Evolutionary conservation across 176 grass and related monocot species (phyloP).

Genomic region (bread wheat (Triticum aestivum)): IWGSC_CS_RefSeq_v2.1 NC_057796.1:484093953-484094452

Average conservation of each 20-base stretch:
- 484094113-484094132: slow-evolving; percentile 94
- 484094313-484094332: background rate
- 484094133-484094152: slow-evolving; percentile 97
- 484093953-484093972: background rate
- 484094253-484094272: slow-evolving; percentile 6
- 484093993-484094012: background rate
- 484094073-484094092: slow-evolving; percentile 14
- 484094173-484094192: slow-evolving; percentile 96
- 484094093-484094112: slow-evolving; percentile 98
- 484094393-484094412: slow-evolving; percentile 86
- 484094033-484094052: background rate
- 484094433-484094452: slow-evolving; percentile 83
- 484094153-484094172: slow-evolving; percentile 90
- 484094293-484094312: background rate
- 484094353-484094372: too few relatives aligned
- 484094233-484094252: slow-evolving; percentile 79
- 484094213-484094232: slow-evolving; percentile 91
- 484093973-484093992: slow-evolving; percentile 21
- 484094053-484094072: background rate
- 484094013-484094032: background rate
- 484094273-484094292: background rate
- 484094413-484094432: slow-evolving; percentile 97
- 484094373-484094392: background rate
- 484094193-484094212: slow-evolving; percentile 99
- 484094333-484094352: slow-evolving; percentile 1